phyloP scores from a whole-genome alignment of 345 rosid genomes.

The Linum lewisii region DNA sequence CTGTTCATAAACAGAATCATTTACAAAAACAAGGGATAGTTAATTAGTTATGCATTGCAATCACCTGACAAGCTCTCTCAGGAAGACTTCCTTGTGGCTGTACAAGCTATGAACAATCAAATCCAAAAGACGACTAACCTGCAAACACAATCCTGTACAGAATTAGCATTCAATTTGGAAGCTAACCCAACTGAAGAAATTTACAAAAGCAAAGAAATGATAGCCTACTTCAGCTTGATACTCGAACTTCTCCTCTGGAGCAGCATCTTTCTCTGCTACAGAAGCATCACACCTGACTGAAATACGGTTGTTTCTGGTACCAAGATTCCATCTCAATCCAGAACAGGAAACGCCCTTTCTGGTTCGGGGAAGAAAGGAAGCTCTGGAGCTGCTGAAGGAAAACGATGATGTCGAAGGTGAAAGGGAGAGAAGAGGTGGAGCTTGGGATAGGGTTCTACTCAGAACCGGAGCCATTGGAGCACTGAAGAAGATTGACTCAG shows the following conservation, averaged over 20 bases:
- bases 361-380: not conserved
- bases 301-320: constrained; percentile 18
- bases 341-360: not conserved
- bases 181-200: too few species aligned
- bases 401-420: not conserved
- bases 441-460: not conserved
- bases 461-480: constrained; percentile 6
- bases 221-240: constrained; percentile 98
- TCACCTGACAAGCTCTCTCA: constrained; percentile 94
- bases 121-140: constrained; percentile 50
- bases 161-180: too few species aligned
- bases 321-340: not conserved
- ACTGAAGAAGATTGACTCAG: too few species aligned
- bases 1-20: too few species aligned
- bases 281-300: constrained; percentile 60
- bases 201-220: not conserved
- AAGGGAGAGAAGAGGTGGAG: not conserved
- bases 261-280: constrained; percentile 81
- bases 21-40: too few species aligned
- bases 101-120: constrained; percentile 33
- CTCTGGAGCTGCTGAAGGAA: not conserved
- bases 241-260: constrained; percentile 84
- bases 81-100: constrained; percentile 50
- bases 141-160: constrained; percentile 3
- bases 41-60: too few species aligned